phyloP scores from a whole-genome alignment of 1,284 basidiomycete species.

The Meripilus lineatus region DNA sequence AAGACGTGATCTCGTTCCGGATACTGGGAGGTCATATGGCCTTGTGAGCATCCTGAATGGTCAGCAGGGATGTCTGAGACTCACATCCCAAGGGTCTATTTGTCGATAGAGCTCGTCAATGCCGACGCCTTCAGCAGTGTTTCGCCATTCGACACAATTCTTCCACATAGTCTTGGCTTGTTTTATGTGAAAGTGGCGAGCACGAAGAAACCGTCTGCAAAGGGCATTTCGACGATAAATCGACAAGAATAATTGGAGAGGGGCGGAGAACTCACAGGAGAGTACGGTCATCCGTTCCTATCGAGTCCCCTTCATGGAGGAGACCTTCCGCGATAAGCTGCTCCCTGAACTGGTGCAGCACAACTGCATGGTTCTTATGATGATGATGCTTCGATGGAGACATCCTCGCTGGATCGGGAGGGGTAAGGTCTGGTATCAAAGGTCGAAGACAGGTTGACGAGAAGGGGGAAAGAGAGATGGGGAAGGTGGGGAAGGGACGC shows the following conservation, averaged over 20 bases:
- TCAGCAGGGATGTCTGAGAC: slow-evolving; percentile 17
- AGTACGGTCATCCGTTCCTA: slow-evolving; percentile 62
- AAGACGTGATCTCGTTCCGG: slow-evolving; percentile 63
- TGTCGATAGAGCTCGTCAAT: slow-evolving; percentile 51
- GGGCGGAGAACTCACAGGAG: slow-evolving; percentile 47
- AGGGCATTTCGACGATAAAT: background rate
- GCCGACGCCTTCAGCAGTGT: slow-evolving; percentile 49
- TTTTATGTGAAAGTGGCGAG: slow-evolving; percentile 52
- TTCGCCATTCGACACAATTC: slow-evolving; percentile 57
- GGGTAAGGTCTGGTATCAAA: too few species aligned
- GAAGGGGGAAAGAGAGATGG: background rate
- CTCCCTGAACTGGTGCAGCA: slow-evolving; percentile 38
- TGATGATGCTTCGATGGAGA: slow-evolving; percentile 10
- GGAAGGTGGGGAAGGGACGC: background rate
- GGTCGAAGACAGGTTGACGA: too few species aligned
- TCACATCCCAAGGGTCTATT: slow-evolving; percentile 59
- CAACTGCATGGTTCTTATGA: slow-evolving; percentile 13
- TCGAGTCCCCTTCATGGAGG: slow-evolving; percentile 53
- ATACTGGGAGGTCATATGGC: slow-evolving; percentile 43
- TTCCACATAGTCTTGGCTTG: slow-evolving; percentile 54
- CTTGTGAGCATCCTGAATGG: background rate
- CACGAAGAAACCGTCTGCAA: slow-evolving; percentile 61
- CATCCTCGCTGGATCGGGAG: too few species aligned
- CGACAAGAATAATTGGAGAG: slow-evolving; percentile 4
- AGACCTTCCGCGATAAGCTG: slow-evolving; percentile 47